Evolutionary conservation across 2,329 filamentous ascomycete genomes (phyloP).

Genomic region (Diaporthe destruens): DNA sequence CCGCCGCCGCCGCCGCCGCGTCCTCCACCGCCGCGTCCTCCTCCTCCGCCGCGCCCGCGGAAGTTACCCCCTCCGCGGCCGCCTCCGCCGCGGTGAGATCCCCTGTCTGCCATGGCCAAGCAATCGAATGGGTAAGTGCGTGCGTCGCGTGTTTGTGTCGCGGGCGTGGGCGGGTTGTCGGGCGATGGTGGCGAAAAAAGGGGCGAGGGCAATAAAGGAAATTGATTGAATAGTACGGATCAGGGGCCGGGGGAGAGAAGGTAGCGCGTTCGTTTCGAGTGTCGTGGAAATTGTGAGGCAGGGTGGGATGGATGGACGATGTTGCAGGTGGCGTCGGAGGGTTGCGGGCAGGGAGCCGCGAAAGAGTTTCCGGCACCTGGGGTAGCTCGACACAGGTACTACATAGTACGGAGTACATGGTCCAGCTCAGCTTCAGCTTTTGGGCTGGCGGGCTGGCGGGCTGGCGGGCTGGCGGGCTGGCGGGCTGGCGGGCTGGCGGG

Average conservation of each 20-base stretch:
- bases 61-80: conserved; percentile 58
- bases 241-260: background rate
- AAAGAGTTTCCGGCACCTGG: conserved; percentile 17
- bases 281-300: conserved; percentile 15
- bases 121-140: conserved; percentile 32
- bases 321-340: conserved; percentile 32
- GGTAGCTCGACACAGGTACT: conserved; percentile 11
- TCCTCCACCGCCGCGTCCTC: conserved; percentile 61
- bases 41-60: conserved; percentile 58
- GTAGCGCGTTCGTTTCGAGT: conserved; percentile 22
- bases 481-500: no score
- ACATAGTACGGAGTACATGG: no score
- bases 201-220: no score
- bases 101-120: conserved; percentile 64
- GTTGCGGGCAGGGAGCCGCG: background rate
- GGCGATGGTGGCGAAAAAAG: conserved; percentile 12
- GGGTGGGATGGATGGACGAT: conserved; percentile 6
- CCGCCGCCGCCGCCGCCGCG: conserved; percentile 57
- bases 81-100: conserved; percentile 61
- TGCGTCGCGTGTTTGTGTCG: background rate
- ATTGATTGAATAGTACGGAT: background rate
- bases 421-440: conserved; percentile 14
- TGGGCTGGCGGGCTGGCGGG: background rate
- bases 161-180: background rate
- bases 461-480: background rate